Percentiles rank a stretch among this genome's conserved stretches.
Conservation (phyloP, 805 yeast species). For the Barnettozyma sucrosica region DNA sequence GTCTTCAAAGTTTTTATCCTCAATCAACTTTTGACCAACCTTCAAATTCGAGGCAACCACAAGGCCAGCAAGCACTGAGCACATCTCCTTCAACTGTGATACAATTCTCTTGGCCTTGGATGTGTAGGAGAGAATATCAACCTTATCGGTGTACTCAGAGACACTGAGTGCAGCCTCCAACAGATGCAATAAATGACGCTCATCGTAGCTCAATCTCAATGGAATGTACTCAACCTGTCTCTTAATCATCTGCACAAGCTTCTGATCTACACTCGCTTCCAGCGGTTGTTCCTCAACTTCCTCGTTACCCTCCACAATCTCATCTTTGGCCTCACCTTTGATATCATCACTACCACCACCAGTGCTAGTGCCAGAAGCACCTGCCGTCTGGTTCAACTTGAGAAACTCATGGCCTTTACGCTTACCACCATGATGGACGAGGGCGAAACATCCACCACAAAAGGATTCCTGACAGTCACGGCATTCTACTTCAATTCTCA, state of each 20-base stretch:
- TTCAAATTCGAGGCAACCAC: constrained; percentile 75
- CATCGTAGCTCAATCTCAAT: constrained; percentile 59
- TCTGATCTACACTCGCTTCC: constrained; percentile 6
- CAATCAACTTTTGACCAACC: constrained; percentile 56
- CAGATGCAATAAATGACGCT: constrained; percentile 59
- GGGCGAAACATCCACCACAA: constrained; percentile 63
- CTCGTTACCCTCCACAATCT: constrained; percentile 1
- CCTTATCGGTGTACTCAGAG: constrained; percentile 74
- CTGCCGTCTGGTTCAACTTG: constrained; percentile 25
- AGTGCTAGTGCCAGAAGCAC: no score
- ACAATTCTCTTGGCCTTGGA: constrained; percentile 70
- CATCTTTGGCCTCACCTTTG: constrained; percentile 11
- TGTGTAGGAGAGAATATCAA: constrained; percentile 60
- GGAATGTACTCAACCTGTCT: constrained; percentile 55
- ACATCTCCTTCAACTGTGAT: constrained; percentile 65
- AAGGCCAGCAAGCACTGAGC: constrained; percentile 72
- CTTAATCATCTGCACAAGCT: constrained; percentile 26
- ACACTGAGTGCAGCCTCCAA: constrained; percentile 75
- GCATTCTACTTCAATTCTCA: constrained; percentile 62
- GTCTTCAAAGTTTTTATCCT: constrained; percentile 60
- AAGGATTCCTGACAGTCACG: constrained; percentile 58
- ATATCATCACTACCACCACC: constrained; percentile 20
- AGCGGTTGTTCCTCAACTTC: not conserved
- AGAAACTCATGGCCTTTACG: constrained; percentile 40
- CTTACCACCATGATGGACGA: constrained; percentile 66